Percentiles rank a stretch among this genome's conserved stretches.
These are phyloP conservation scores for Phaeosphaeriaceae sp. DNA, from an alignment of 2,329 filamentous ascomycete species.

Conservation along the genomic window DNA sequence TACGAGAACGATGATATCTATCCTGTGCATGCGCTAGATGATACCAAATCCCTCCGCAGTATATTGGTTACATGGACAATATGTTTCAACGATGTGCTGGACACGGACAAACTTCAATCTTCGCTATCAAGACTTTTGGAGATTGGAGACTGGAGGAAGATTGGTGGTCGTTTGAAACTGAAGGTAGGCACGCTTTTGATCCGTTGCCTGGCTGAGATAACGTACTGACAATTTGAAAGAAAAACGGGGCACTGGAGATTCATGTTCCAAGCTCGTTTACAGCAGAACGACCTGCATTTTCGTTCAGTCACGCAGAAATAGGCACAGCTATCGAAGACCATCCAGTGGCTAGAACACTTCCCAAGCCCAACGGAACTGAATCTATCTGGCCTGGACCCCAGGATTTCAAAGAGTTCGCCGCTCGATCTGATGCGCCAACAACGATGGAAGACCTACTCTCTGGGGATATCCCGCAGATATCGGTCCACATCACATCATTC, in stretches of 20 bases:
- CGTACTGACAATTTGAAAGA: conserved; percentile 18
- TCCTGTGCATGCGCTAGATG: conserved; percentile 26
- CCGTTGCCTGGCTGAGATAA: background rate
- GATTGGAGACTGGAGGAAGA: conserved; percentile 54
- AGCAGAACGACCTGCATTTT: conserved; percentile 48
- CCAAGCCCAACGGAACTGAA: conserved; percentile 22
- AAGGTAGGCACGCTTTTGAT: conserved; percentile 40
- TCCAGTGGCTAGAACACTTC: conserved; percentile 48
- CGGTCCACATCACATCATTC: conserved; percentile 58
- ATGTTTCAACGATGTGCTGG: conserved; percentile 57
- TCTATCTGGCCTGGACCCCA: conserved; percentile 7
- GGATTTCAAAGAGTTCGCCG: conserved; percentile 11
- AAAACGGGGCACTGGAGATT: conserved; percentile 43
- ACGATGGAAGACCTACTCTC: conserved; percentile 15
- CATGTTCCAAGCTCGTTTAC: conserved; percentile 49
- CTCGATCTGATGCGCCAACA: conserved; percentile 13
- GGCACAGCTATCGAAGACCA: conserved; percentile 52
- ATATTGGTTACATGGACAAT: conserved; percentile 39
- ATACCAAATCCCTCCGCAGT: conserved; percentile 18
- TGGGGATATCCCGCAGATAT: conserved; percentile 55
- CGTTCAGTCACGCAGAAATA: conserved; percentile 47
- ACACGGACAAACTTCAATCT: conserved; percentile 46
- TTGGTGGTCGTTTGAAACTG: conserved; percentile 53
- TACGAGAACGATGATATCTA: conserved; percentile 21
- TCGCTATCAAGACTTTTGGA: conserved; percentile 49